Percentiles rank a stretch among this genome's conserved stretches.
Evolutionary conservation across 2,329 filamentous ascomycete species (phyloP).

Genomic region (Myriosclerotinia duriaeana): DNA sequence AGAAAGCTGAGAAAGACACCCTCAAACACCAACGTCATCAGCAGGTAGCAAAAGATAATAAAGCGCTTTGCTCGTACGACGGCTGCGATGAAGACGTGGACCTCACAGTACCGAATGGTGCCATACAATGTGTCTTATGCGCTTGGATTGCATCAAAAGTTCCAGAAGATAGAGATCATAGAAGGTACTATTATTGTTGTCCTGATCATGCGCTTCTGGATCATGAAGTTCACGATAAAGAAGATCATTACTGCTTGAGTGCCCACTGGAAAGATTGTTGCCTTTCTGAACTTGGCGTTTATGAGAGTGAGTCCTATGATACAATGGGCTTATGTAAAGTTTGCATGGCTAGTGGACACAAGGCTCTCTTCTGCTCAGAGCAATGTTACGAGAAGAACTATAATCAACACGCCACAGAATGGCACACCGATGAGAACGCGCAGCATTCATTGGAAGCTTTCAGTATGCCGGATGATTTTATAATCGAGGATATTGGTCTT

Average conservation of each 20-base stretch:
- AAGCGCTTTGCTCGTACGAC: constrained; percentile 30
- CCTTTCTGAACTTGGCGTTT: neutral
- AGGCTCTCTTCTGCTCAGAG: constrained; percentile 15
- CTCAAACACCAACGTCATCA: constrained; percentile 28
- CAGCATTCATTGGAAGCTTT: constrained; percentile 8
- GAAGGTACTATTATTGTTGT: constrained; percentile 35
- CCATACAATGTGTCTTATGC: constrained; percentile 37
- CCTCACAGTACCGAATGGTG: constrained; percentile 28
- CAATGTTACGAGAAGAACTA: constrained; percentile 15
- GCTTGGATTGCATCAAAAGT: constrained; percentile 35
- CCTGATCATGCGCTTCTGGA: constrained; percentile 31
- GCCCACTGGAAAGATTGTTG: constrained; percentile 17
- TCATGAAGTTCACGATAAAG: constrained; percentile 9
- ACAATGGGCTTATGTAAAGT: constrained; percentile 17
- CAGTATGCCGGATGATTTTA: neutral
- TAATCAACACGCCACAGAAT: constrained; percentile 11
- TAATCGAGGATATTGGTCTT: constrained; percentile 6
- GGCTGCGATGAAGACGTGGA: constrained; percentile 34
- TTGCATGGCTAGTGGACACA: constrained; percentile 11
- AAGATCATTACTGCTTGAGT: constrained; percentile 9
- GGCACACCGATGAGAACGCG: constrained; percentile 17
- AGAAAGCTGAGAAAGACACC: constrained; percentile 34
- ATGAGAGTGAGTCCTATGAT: neutral
- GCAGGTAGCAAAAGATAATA: constrained; percentile 20
- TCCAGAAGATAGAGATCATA: constrained; percentile 26